Base-by-base conservation (phyloP, 495 filamentous ascomycete genomes). In the Penicillium goetzii region DNA sequence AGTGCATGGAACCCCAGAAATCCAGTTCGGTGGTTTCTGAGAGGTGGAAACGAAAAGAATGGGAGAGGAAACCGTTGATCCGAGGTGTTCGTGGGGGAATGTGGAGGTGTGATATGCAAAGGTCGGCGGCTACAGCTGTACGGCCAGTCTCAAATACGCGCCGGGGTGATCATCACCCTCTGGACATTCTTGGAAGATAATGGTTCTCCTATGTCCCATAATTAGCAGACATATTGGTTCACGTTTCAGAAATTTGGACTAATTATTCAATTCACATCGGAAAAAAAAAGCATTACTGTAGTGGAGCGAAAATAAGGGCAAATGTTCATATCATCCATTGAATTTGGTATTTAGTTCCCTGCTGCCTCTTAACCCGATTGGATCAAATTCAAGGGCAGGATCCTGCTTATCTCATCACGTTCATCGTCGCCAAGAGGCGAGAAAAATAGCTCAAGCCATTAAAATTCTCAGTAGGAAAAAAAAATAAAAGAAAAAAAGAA, bases 121-220 rank as follows among this genome's bases (percentile, higher is more conserved):
- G 56, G 30, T 65, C 68, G 68, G 71, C 71, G 71, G 66, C 66
- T 71, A 71, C 63, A 71, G 60, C 63, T 61, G 62, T 64, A 59
- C 23, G 55, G 52, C 40, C 34, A 70, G 67, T 69, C 59, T 65
- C 64, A 68, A 41, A 52, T 73, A 73, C 68, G 71, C 71, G 71
- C 71, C 63, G 65, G 51, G 33, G 52, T 33, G 65, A 57, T 65
- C 64, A 57, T 73, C 63, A 73, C 63, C 43, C 50, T 62, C 59
- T 43, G 26, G 52, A 56, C 34, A 12, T 12, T n/a, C 38, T 60
- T 32, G 25, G 56, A 36, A 63, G 19, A 58, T 47, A 28, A 51
- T 51, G 47, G 47, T 51, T 51, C 17, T 10, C 14, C 50, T 68
- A 68, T 58, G 34, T 64, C 68, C 70, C 70, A 71, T 69, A 71